Evolutionary conservation across 2,329 filamentous ascomycete species (phyloP).

Genomic region (Aotearoamyces nothofagi): DNA sequence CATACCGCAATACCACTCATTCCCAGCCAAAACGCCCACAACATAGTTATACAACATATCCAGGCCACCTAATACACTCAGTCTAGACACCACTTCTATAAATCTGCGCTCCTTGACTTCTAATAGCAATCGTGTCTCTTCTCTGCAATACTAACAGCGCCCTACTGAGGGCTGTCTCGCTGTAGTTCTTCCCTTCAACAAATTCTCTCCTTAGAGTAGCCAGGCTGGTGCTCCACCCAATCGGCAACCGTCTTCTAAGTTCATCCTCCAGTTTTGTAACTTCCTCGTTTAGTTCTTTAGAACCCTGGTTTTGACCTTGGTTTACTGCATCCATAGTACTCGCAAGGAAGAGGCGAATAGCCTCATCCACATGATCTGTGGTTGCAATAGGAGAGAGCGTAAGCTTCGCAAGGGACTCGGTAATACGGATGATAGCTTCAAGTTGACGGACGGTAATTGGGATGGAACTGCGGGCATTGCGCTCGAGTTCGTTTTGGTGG

Average conservation of each 20-base stretch:
- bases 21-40: too few relatives aligned
- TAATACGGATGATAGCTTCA: constrained; percentile 93
- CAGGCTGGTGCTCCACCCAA: constrained; percentile 89
- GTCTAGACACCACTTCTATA: constrained; percentile 53
- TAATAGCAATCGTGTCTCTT: constrained; percentile 72
- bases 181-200: constrained; percentile 82
- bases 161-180: constrained; percentile 70
- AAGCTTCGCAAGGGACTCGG: constrained; percentile 87
- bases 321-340: constrained; percentile 97
- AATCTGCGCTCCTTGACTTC: constrained; percentile 61
- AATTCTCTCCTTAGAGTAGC: constrained; percentile 79
- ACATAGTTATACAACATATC: too few relatives aligned
- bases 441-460: constrained; percentile 96
- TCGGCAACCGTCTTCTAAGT: constrained; percentile 71
- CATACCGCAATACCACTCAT: too few relatives aligned
- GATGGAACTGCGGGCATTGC: constrained; percentile 82
- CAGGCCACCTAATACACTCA: too few relatives aligned
- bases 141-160: constrained; percentile 76
- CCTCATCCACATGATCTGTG: constrained; percentile 89
- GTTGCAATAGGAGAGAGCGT: constrained; percentile 74
- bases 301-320: constrained; percentile 70
- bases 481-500: constrained; percentile 76
- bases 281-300: constrained; percentile 83
- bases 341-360: constrained; percentile 89
- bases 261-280: constrained; percentile 78